These are phyloP conservation scores for Fragilaria radians DNA, from an alignment of 108 stramenopile species.

Conservation along the genomic window DNA sequence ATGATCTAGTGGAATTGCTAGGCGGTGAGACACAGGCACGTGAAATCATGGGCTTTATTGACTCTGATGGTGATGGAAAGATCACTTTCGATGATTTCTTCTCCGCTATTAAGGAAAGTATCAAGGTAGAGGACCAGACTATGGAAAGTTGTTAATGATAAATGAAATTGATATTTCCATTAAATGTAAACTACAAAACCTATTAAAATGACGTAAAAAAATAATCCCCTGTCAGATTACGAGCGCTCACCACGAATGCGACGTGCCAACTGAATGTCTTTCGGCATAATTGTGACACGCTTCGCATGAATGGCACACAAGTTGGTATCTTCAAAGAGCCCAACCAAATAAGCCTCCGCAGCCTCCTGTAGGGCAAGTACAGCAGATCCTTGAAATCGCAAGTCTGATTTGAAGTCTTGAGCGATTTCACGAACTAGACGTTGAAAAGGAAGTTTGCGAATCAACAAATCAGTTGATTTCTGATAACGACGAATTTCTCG, in stretches of 20 bases:
- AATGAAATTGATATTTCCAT: too few relatives aligned
- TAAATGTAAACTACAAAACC: too few relatives aligned
- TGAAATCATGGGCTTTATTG: constrained; percentile 63
- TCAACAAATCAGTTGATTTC: constrained; percentile 82
- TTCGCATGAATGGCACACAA: constrained; percentile 92
- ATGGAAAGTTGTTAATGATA: too few relatives aligned
- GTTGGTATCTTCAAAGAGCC: constrained; percentile 91
- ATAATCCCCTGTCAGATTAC: too few relatives aligned
- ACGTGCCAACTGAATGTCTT: constrained; percentile 53
- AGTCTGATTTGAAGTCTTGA: constrained; percentile 84
- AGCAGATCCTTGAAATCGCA: constrained; percentile 90
- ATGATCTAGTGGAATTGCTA: constrained; percentile 73
- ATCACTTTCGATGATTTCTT: constrained; percentile 22
- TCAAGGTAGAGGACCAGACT: background rate
- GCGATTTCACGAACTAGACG: constrained; percentile 84
- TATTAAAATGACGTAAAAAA: too few relatives aligned
- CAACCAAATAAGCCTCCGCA: constrained; percentile 79
- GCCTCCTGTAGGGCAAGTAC: constrained; percentile 93
- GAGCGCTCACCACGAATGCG: constrained; percentile 13
- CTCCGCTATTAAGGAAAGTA: constrained; percentile 29
- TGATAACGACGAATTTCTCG: constrained; percentile 98
- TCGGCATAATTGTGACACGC: constrained; percentile 92
- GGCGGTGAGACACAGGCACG: constrained; percentile 72
- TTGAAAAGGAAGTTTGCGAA: constrained; percentile 95
- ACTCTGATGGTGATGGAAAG: constrained; percentile 10